These are phyloP conservation scores for Debaryomyces udenii DNA, from an alignment of 1,139 yeast species.

Conservation along the genomic window DNA sequence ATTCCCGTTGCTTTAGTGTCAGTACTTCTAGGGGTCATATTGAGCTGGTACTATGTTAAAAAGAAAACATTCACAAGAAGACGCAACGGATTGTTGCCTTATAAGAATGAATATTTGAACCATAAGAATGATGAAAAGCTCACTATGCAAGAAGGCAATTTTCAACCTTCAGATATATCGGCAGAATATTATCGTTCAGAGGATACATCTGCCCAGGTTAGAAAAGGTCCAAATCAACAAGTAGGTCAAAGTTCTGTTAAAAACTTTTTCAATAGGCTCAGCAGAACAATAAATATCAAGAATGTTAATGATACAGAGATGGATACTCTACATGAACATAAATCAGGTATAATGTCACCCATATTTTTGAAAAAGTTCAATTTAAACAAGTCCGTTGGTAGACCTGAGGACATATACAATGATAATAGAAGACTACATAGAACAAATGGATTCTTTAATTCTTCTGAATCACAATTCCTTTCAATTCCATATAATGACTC, in stretches of 20 bases:
- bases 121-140: conserved; percentile 9
- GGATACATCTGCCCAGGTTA: not conserved
- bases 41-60: conserved; percentile 25
- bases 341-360: conserved; percentile 30
- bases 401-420: conserved; percentile 4
- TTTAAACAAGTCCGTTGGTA: conserved; percentile 19
- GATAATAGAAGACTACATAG: conserved; percentile 6
- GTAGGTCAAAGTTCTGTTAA: conserved; percentile 15
- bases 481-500: conserved; percentile 11
- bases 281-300: conserved; percentile 15
- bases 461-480: conserved; percentile 11
- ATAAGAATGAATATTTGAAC: conserved; percentile 13
- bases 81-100: conserved; percentile 16
- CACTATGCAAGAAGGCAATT: conserved; percentile 8
- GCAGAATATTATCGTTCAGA: conserved; percentile 3
- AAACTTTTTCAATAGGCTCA: conserved; percentile 23
- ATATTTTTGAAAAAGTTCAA: conserved; percentile 39
- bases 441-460: conserved; percentile 6
- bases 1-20: conserved; percentile 43
- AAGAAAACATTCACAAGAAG: conserved; percentile 19
- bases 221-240: conserved; percentile 4
- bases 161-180: conserved; percentile 1
- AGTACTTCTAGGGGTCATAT: conserved; percentile 27
- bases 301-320: conserved; percentile 12
- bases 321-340: conserved; percentile 4